phyloP scores from a whole-genome alignment of 2,329 filamentous ascomycete genomes.

The Tothia fuscella region DNA sequence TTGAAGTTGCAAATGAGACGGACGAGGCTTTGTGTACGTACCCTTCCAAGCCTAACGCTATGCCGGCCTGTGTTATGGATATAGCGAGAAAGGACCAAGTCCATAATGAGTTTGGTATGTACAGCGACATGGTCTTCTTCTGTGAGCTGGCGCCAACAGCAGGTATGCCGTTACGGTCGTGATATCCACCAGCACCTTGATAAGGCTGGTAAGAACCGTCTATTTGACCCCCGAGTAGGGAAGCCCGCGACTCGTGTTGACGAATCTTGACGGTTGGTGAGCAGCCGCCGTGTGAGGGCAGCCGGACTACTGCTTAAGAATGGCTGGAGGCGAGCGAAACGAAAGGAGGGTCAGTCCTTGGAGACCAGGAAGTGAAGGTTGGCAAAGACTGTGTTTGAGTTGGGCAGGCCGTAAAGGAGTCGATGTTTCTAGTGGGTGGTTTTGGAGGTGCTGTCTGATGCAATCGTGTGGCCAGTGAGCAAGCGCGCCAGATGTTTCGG shows the following conservation, averaged over 20 bases:
- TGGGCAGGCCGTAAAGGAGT: no score
- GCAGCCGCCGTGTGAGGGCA: no score
- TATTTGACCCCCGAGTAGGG: slow-evolving; percentile 7
- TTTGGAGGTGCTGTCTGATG: no score
- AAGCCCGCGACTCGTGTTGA: slow-evolving; percentile 7
- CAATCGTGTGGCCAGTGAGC: no score
- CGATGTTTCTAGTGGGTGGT: no score
- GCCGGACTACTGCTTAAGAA: no score
- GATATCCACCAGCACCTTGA: slow-evolving; percentile 31
- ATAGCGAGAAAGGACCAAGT: slow-evolving; percentile 73
- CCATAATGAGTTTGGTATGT: slow-evolving; percentile 75
- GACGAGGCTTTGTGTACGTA: slow-evolving; percentile 37
- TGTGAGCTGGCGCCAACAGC: slow-evolving; percentile 19
- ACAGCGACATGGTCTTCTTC: slow-evolving; percentile 39
- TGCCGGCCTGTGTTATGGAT: slow-evolving; percentile 61
- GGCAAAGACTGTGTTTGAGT: no score
- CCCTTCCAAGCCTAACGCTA: slow-evolving; percentile 78
- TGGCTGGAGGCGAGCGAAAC: no score
- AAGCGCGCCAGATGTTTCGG: no score
- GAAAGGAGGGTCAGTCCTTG: no score
- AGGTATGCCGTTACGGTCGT: slow-evolving; percentile 40
- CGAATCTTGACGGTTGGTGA: slow-evolving; percentile 3
- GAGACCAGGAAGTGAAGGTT: no score
- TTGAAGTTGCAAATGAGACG: not conserved
- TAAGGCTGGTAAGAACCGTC: slow-evolving; percentile 9